Evolutionary conservation across 352 stramenopile genomes (phyloP), one percentile per base, ranked within the genome.

Genomic region (Pythium sukuiense): DNA sequence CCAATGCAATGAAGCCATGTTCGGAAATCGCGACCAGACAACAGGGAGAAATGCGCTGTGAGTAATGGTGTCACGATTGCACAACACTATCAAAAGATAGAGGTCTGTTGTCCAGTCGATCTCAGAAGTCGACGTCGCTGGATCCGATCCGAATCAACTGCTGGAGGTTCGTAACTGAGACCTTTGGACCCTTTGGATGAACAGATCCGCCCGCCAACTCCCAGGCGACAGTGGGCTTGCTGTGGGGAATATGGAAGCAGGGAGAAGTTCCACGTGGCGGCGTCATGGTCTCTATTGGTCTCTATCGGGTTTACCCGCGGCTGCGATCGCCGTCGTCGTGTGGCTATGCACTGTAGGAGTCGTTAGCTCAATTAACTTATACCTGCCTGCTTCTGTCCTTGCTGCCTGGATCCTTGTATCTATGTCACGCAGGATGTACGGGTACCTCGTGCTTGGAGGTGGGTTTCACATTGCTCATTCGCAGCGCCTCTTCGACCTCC

Each of bases 401-500:
- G 18, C 9, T 24, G 6, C 45, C 8, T 52, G 45, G 45, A 27
- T 52, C 45, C 20, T 52, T 6, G 18, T 20, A 20, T 6, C n/a
- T 52, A 20, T 6, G 45, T 52, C 45, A 52, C 45, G 45, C 45
- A 14, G 45, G 45, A 30, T 52, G 45, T 52, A 52, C 24, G 11
- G 18, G 20, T 52, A 52, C 45, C 45, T 52, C 45, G 6, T 52
- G 45, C 45, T 52, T 52, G 24, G 48, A 55, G 26, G 48, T 55
- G 26, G 48, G 27, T 20, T 55, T 33, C 26, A 55, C 27, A 2
- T 52, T 27, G 53, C 65, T 71, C 24, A 54, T 12, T 24, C 65
- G 59, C 14, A 72, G 65, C 3, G 58, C 33, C 30, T 72, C 66
- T 45, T 68, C 66, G 13, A 68, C 33, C 30, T 72, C 66, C 3